A percentile compares a stretch with the other conserved stretches of the same genome.
These are phyloP conservation scores for Aureobasidium lini DNA, from an alignment of 2,329 filamentous ascomycete species.

Conservation along the genomic window DNA sequence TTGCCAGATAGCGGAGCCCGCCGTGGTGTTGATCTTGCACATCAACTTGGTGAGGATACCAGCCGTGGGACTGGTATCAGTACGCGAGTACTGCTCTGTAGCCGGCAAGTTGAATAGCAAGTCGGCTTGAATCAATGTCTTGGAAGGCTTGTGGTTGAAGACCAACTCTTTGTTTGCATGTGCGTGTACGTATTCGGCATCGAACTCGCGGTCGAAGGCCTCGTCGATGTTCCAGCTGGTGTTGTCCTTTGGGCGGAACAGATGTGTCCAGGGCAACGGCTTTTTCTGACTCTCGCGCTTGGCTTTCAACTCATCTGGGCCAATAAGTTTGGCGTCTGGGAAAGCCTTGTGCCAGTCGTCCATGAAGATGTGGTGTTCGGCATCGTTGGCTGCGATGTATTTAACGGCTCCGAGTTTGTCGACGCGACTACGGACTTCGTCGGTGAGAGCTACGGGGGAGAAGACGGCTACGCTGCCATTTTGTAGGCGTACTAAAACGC, in stretches of 20 bases:
- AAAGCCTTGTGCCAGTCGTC: constrained; percentile 75
- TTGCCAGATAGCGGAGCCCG: constrained; percentile 60
- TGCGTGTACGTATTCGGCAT: constrained; percentile 70
- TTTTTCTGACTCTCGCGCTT: constrained; percentile 54
- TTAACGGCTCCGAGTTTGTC: constrained; percentile 48
- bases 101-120: constrained; percentile 86
- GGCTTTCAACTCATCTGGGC: constrained; percentile 72
- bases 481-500: constrained; percentile 60
- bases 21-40: constrained; percentile 50
- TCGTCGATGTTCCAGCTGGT: constrained; percentile 49
- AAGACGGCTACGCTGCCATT: constrained; percentile 78
- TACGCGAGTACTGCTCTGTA: constrained; percentile 65
- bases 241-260: constrained; percentile 42
- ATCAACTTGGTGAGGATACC: constrained; percentile 55
- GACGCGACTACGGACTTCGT: constrained; percentile 58
- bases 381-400: constrained; percentile 82
- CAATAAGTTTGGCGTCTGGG: constrained; percentile 72
- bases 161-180: constrained; percentile 83
- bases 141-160: constrained; percentile 72
- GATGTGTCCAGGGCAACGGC: constrained; percentile 38
- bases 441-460: constrained; percentile 80
- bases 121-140: constrained; percentile 80
- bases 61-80: constrained; percentile 46
- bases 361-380: constrained; percentile 93
- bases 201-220: constrained; percentile 83